A percentile compares a stretch with the other conserved stretches of the same genome.
Evolutionary conservation across 164 flowering plant species (phyloP).

Genomic region (Stephania yunnanensis): DNA sequence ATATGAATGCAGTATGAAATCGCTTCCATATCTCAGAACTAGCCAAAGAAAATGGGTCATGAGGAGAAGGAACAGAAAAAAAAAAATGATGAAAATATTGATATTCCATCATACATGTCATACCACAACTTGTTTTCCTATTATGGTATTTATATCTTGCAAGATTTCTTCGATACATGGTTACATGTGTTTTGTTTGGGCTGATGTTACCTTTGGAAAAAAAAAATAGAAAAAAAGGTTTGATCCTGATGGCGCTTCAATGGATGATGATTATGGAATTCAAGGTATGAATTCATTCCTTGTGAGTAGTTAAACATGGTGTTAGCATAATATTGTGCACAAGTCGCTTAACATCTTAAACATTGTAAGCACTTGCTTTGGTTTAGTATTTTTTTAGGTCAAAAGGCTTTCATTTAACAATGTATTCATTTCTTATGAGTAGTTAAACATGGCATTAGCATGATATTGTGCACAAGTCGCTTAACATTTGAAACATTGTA

Average conservation of each 20-base stretch:
- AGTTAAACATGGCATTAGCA: too few species aligned
- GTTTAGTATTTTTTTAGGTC: too few species aligned
- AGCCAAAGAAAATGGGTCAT: slow-evolving; percentile 29
- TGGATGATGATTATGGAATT: slow-evolving; percentile 48
- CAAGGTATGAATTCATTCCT: slow-evolving; percentile 33
- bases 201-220: slow-evolving; percentile 42
- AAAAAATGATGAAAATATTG: slow-evolving; percentile 57
- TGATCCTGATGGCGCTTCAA: slow-evolving; percentile 47
- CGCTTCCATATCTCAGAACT: slow-evolving; percentile 44
- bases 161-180: not conserved
- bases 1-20: slow-evolving; percentile 48
- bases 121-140: slow-evolving; percentile 71
- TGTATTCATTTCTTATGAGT: too few species aligned
- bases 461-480: too few species aligned
- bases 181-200: not conserved
- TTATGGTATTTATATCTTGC: slow-evolving; percentile 45
- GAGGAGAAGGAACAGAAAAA: slow-evolving; percentile 75
- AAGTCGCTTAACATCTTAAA: too few species aligned
- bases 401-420: too few species aligned
- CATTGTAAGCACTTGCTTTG: too few species aligned
- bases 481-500: too few species aligned
- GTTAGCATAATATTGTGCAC: too few species aligned
- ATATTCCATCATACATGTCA: slow-evolving; percentile 53
- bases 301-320: not conserved
- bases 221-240: slow-evolving; percentile 52